Conservation (phyloP, 352 stramenopile species). For the Sclerospora graminicola region DNA sequence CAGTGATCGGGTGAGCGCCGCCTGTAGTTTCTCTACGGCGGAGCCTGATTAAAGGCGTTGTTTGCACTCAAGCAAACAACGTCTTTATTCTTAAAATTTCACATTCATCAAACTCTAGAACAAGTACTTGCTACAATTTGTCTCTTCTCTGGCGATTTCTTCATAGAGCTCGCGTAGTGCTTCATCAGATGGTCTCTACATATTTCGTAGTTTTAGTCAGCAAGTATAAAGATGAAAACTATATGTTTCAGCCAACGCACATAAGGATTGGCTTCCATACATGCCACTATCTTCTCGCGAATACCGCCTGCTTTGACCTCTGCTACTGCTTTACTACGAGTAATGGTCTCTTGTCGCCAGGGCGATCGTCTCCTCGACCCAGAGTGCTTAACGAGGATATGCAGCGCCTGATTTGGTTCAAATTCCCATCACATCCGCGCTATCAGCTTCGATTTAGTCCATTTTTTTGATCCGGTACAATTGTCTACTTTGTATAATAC, state of each 20-base stretch:
- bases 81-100: background rate
- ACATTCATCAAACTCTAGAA: background rate
- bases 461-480: no score
- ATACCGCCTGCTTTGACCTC: conserved; percentile 69
- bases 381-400: conserved; percentile 86
- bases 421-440: background rate
- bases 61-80: conserved; percentile 55
- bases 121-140: conserved; percentile 77
- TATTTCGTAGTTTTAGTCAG: background rate
- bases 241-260: conserved; percentile 16
- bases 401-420: conserved; percentile 36
- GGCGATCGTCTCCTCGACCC: conserved; percentile 73
- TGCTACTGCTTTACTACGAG: conserved; percentile 78
- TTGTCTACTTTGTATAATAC: background rate
- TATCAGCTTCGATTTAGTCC: background rate
- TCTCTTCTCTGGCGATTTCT: conserved; percentile 81
- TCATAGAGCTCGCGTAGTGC: conserved; percentile 66
- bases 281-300: conserved; percentile 67
- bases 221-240: background rate
- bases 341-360: conserved; percentile 84
- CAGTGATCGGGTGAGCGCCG: no score
- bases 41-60: no score
- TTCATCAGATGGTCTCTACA: conserved; percentile 24
- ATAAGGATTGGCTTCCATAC: conserved; percentile 50
- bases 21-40: no score